phyloP scores from a whole-genome alignment of 345 rosid species.

The Citrus australasica region DNA sequence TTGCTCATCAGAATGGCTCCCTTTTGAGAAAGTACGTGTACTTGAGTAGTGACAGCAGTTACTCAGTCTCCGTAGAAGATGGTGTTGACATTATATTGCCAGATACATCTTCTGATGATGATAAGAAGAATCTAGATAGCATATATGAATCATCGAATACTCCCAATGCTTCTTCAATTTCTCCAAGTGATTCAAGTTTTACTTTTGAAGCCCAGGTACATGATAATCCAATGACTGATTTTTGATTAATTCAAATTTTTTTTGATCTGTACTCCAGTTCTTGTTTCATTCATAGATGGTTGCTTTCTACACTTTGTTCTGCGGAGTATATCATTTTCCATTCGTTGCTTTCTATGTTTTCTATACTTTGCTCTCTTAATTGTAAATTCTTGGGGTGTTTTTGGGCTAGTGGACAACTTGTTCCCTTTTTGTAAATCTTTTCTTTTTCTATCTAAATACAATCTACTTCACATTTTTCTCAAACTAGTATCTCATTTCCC shows the following conservation, averaged over 20 bases:
- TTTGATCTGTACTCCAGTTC: slow-evolving; percentile 1
- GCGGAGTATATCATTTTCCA: not conserved
- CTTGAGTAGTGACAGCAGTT: slow-evolving; percentile 94
- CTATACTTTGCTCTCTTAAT: not conserved
- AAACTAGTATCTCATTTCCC: not conserved
- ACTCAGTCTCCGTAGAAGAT: slow-evolving; percentile 74
- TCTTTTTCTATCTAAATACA: too few relatives aligned
- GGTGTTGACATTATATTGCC: slow-evolving; percentile 70
- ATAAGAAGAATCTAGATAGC: slow-evolving; percentile 35
- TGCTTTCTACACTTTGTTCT: not conserved
- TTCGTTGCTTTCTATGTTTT: too few relatives aligned
- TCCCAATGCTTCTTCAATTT: slow-evolving; percentile 31
- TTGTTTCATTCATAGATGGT: not conserved
- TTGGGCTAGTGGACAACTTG: too few relatives aligned
- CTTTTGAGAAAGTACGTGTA: slow-evolving; percentile 80
- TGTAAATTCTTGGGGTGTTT: too few relatives aligned
- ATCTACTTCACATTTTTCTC: too few relatives aligned
- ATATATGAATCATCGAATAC: slow-evolving; percentile 34
- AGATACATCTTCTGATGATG: slow-evolving; percentile 48
- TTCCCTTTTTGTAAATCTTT: too few relatives aligned
- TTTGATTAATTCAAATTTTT: not conserved
- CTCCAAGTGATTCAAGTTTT: slow-evolving; percentile 52
- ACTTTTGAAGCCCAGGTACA: slow-evolving; percentile 94
- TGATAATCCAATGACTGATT: not conserved
- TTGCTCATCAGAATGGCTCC: slow-evolving; percentile 64